Base-by-base conservation (phyloP, 2,329 filamentous ascomycete species). In the Diatrype stigma region DNA sequence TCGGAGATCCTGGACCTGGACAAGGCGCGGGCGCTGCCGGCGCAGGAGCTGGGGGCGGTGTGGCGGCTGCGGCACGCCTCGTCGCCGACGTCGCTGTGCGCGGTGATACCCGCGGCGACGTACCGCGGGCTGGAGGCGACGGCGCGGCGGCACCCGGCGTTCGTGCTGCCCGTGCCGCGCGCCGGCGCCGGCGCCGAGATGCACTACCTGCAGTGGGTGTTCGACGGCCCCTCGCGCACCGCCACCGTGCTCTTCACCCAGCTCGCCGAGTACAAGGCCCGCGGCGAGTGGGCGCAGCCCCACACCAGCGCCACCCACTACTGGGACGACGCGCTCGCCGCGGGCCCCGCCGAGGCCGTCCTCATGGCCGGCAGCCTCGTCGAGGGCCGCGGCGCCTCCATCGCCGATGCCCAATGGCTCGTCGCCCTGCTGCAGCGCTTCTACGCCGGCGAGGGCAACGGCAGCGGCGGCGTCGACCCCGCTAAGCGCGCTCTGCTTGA, bases 271-370 rank as follows among this genome's bases (percentile, higher is more conserved):
- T 99, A 88, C 75, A 96, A 97, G 77, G 73, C 90, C 51, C 81
- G 93, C 47, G 92, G 92, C 47, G 89, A 96, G 69, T 99, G 85
- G 65, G 90, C 90, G 42, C 84, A 87, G 69, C 92, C 94, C 45
- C 94, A 99, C 66, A 99, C 94, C 0, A 96, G 90, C 2, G 77
- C 97, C 50, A 96, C 93, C 38, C 91, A 97, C 70, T 90, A 99
- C 70, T 73, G 87, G 16, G 94, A 99, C 69, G 30, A 37, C 3
- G 55, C 48, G 48, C 73, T 96, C 2, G 82, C 82, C 0, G 76
- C 80, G 6, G 26, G 10, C 26, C 26, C 52, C 80, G 84, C 10
- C 89, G 90, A 62, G 89, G 85, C 5, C 23, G 91, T 96, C 14
- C 74, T 99, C 56, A 86, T 96, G 76, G 88, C 94, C 65, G 94